These are phyloP conservation scores for Mallotus nudiflorus DNA, from an alignment of 345 rosid genomes.

Conservation along the genomic window DNA sequence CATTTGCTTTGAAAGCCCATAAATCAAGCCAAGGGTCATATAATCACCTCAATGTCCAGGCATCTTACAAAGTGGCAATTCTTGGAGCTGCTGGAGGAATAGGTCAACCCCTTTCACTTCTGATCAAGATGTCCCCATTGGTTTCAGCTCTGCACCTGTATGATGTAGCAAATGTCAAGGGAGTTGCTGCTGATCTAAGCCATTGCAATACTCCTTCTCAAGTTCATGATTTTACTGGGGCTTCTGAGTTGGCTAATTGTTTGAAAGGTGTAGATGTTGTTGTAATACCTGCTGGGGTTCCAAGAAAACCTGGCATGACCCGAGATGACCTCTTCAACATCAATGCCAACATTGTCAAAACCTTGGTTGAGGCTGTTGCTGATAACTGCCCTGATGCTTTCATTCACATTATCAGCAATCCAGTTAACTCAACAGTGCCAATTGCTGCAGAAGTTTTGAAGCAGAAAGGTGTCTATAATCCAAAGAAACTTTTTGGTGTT, in stretches of 20 bases:
- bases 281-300: conserved; percentile 92
- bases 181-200: conserved; percentile 92
- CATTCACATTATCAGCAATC: conserved; percentile 91
- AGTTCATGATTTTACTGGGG: conserved; percentile 83
- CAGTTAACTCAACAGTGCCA: conserved; percentile 88
- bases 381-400: conserved; percentile 89
- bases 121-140: conserved; percentile 91
- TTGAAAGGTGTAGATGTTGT: conserved; percentile 80
- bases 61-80: conserved; percentile 68
- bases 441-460: conserved; percentile 90
- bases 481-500: conserved; percentile 93
- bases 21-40: conserved; percentile 32
- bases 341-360: conserved; percentile 82
- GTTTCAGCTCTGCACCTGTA: conserved; percentile 79
- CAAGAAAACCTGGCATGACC: conserved; percentile 96
- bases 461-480: conserved; percentile 83
- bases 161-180: conserved; percentile 90
- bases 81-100: conserved; percentile 97
- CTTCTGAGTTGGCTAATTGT: conserved; percentile 62
- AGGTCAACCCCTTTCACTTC: conserved; percentile 83
- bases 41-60: conserved; percentile 53
- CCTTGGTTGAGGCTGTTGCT: conserved; percentile 79
- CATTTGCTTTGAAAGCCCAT: conserved; percentile 41
- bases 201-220: conserved; percentile 94
- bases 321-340: conserved; percentile 95